Evolutionary conservation across 176 grass and related monocot species (phyloP).

Genomic region (Alopecurus myosuroides): DNA sequence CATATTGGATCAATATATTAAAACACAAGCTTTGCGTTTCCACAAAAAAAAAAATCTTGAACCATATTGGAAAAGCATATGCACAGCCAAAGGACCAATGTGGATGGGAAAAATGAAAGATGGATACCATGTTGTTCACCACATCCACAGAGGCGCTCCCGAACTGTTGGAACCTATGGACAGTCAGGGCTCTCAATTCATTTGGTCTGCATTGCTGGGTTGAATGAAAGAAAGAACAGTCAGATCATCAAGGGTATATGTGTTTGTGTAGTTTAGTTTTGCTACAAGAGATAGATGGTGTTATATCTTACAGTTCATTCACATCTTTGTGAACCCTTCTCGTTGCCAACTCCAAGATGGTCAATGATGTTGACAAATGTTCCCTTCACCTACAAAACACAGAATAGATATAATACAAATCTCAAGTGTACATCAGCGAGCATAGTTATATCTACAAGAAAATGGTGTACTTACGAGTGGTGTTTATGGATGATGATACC

Average conservation of each 20-base stretch:
- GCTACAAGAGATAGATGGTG: neutral
- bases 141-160: conserved; percentile 5
- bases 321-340: neutral
- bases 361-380: neutral
- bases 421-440: neutral
- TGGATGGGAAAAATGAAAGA: neutral
- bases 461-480: conserved; percentile 19
- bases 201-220: neutral
- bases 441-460: conserved; percentile 4
- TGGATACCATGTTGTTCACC: conserved; percentile 9
- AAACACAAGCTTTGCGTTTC: too few relatives aligned
- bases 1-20: too few relatives aligned
- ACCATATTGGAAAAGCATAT: conserved; percentile 3
- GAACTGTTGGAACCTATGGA: conserved; percentile 3
- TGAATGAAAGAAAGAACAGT: conserved; percentile 6
- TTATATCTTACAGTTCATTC: neutral
- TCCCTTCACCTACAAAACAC: neutral
- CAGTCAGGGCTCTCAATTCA: neutral
- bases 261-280: neutral
- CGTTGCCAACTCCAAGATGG: conserved; percentile 3
- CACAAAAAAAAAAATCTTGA: too few relatives aligned
- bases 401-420: neutral
- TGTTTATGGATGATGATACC: conserved; percentile 13
- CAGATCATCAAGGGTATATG: neutral
- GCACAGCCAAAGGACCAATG: neutral